Percentiles rank a stretch among this genome's conserved stretches.
Evolutionary conservation across 352 stramenopile genomes (phyloP).

Genomic region (Phytopythium boreale): DNA sequence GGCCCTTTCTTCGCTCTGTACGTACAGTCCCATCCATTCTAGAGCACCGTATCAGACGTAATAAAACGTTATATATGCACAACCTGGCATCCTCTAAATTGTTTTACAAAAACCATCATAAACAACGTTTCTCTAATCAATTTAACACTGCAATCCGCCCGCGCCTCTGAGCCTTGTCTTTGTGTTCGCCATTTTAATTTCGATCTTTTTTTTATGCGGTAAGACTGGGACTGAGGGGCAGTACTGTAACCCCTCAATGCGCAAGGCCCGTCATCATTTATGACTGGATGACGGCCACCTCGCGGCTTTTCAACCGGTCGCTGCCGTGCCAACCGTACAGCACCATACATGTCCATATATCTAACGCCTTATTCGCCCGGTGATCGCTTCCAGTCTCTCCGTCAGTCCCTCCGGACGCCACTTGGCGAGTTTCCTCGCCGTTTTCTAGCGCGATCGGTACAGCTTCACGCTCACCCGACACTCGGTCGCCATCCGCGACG

Average conservation of each 20-base stretch:
- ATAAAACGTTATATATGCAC: not conserved
- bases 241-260: too few species aligned
- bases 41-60: not conserved
- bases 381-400: not conserved
- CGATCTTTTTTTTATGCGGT: too few species aligned
- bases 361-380: not conserved
- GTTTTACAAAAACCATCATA: too few species aligned
- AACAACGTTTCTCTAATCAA: too few species aligned
- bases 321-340: not conserved
- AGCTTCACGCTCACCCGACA: not conserved
- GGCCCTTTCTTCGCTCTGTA: not conserved
- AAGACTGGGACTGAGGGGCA: too few species aligned
- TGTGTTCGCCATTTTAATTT: too few species aligned
- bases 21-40: not conserved
- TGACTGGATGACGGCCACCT: conserved; percentile 1
- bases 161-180: too few species aligned
- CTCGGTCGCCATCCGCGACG: too few species aligned
- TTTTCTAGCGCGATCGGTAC: not conserved
- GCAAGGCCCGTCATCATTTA: not conserved
- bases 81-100: too few species aligned
- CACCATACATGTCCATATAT: not conserved
- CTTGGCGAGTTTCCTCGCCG: not conserved
- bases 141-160: too few species aligned
- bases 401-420: not conserved
- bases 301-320: not conserved